phyloP scores from a whole-genome alignment of 164 flowering plant species.

The Platanus orientalis region DNA sequence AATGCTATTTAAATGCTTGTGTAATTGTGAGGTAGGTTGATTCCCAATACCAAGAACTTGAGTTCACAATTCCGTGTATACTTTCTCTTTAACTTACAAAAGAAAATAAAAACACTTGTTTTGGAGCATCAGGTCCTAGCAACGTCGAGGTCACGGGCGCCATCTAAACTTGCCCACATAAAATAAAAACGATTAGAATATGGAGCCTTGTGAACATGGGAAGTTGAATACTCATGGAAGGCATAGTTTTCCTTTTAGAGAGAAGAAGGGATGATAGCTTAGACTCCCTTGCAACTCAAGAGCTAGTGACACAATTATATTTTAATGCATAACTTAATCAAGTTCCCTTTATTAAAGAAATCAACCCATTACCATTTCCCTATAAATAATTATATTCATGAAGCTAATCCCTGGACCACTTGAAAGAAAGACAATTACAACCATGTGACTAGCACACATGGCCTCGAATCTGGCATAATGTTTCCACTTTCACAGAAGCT shows the following conservation, averaged over 20 bases:
- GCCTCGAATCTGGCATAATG: constrained; percentile 20
- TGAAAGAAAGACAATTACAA: constrained; percentile 8
- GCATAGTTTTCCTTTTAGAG: constrained; percentile 30
- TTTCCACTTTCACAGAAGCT: too few species aligned
- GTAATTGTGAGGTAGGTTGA: constrained; percentile 8
- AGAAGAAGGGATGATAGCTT: constrained; percentile 9
- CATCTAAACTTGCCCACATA: too few species aligned
- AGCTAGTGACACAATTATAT: constrained; percentile 15
- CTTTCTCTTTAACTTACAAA: too few species aligned
- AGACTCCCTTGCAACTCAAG: constrained; percentile 7
- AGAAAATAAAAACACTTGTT: too few species aligned
- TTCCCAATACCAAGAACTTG: constrained; percentile 3
- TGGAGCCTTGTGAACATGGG: constrained; percentile 25
- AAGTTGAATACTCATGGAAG: constrained; percentile 15
- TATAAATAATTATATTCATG: constrained; percentile 22
- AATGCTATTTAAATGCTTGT: too few species aligned
- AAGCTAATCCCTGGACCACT: constrained; percentile 49
- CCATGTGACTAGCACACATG: constrained; percentile 56
- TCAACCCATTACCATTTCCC: constrained; percentile 33
- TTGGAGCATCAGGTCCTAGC: too few species aligned
- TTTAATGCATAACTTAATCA: constrained; percentile 38
- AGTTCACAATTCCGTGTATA: not conserved
- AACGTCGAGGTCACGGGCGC: too few species aligned
- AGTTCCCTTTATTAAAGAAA: constrained; percentile 29
- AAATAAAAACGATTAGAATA: not conserved